Percentiles rank a stretch among this genome's conserved stretches.
Evolutionary conservation across 2,329 filamentous ascomycete genomes (phyloP).

Genomic region (Fusarium camptoceras): DNA sequence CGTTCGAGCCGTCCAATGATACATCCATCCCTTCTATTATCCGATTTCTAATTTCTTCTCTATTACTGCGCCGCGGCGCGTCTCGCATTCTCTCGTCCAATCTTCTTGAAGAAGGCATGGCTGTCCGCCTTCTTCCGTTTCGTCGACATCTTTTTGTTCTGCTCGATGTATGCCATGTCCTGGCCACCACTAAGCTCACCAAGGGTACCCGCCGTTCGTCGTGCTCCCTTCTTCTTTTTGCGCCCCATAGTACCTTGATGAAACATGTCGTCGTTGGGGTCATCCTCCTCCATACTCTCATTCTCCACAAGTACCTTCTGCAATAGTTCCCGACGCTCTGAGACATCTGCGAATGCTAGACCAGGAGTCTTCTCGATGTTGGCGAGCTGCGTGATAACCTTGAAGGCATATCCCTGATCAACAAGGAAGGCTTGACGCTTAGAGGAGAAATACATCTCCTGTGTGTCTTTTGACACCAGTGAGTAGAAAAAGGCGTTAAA

Average conservation of each 20-base stretch:
- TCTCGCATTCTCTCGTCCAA: slow-evolving; percentile 56
- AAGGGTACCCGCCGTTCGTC: slow-evolving; percentile 85
- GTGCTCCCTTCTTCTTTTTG: slow-evolving; percentile 69
- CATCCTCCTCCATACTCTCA: slow-evolving; percentile 79
- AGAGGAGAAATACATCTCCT: slow-evolving; percentile 97
- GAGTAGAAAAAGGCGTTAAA: slow-evolving; percentile 99
- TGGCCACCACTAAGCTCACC: slow-evolving; percentile 90
- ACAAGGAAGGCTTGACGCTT: slow-evolving; percentile 97
- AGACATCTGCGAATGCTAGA: slow-evolving; percentile 81
- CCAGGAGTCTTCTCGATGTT: slow-evolving; percentile 87
- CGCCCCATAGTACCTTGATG: slow-evolving; percentile 60
- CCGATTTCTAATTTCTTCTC: slow-evolving; percentile 9
- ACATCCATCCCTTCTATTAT: neutral
- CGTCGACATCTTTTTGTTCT: slow-evolving; percentile 72
- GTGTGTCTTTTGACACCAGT: slow-evolving; percentile 94
- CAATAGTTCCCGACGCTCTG: slow-evolving; percentile 86
- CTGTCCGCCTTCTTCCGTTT: slow-evolving; percentile 57
- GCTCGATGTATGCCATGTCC: slow-evolving; percentile 96
- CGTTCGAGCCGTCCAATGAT: slow-evolving; percentile 8
- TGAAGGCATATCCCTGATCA: slow-evolving; percentile 98
- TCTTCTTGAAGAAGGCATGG: slow-evolving; percentile 57
- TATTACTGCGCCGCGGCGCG: slow-evolving; percentile 50
- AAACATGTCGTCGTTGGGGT: slow-evolving; percentile 63
- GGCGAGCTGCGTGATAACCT: slow-evolving; percentile 95
- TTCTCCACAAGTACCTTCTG: slow-evolving; percentile 91